phyloP scores from a whole-genome alignment of 2,329 filamentous ascomycete species.

The Xylaria sp. region DNA sequence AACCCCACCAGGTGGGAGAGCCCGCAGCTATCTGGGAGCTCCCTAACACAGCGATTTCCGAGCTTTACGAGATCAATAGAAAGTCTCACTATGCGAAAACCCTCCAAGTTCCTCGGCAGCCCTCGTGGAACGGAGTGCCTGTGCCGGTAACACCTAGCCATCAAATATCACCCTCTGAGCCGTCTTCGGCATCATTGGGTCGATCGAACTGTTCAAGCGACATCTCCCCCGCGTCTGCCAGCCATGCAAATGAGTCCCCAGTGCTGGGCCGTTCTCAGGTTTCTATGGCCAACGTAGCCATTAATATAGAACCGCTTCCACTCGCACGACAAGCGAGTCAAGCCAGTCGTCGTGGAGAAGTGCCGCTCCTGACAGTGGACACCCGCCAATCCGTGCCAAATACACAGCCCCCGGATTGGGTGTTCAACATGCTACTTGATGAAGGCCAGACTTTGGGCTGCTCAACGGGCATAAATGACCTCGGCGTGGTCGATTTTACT shows the following conservation, averaged over 20 bases:
- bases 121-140: not conserved
- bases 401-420: not conserved
- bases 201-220: not conserved
- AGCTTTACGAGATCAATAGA: not conserved
- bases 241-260: slow-evolving; percentile 1
- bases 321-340: slow-evolving; percentile 1
- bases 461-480: not conserved
- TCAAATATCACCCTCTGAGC: slow-evolving; percentile 21
- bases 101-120: not conserved
- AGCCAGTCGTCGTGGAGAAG: not conserved
- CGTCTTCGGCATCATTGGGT: slow-evolving; percentile 1
- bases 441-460: slow-evolving; percentile 6
- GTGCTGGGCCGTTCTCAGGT: not conserved
- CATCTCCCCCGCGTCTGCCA: slow-evolving; percentile 13
- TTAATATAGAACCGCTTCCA: not conserved
- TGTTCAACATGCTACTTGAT: not conserved
- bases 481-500: not conserved
- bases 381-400: slow-evolving; percentile 6
- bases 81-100: not conserved
- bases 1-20: not conserved
- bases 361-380: slow-evolving; percentile 19
- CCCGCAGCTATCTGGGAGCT: slow-evolving; percentile 9
- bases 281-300: not conserved
- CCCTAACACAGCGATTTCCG: not conserved
- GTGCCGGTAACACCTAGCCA: not conserved